phyloP scores from a whole-genome alignment of 352 stramenopile genomes.

The Phytophthora nicotianae region DNA sequence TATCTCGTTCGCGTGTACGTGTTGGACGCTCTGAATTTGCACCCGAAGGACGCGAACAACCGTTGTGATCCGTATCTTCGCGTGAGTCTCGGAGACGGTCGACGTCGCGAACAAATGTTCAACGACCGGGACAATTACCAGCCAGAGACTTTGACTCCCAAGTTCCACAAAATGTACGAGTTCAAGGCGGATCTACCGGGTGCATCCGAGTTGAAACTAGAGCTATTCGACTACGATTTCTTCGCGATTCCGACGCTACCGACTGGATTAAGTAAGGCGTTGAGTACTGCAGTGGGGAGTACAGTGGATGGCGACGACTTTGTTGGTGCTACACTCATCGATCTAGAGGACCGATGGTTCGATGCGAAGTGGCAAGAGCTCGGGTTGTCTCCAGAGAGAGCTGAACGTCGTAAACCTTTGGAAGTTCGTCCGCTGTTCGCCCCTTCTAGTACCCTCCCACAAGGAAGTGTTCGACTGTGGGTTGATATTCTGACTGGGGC shows the following conservation, averaged over 20 bases:
- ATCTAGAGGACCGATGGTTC: constrained; percentile 95
- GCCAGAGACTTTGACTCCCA: constrained; percentile 71
- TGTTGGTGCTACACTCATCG: constrained; percentile 91
- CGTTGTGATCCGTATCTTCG: constrained; percentile 88
- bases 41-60: constrained; percentile 84
- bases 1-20: constrained; percentile 91
- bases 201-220: constrained; percentile 67
- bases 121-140: constrained; percentile 85
- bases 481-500: constrained; percentile 87
- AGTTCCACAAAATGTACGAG: constrained; percentile 93
- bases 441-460: constrained; percentile 71
- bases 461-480: constrained; percentile 83
- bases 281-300: constrained; percentile 50
- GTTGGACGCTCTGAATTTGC: constrained; percentile 79
- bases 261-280: constrained; percentile 53
- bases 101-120: constrained; percentile 68
- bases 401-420: constrained; percentile 60
- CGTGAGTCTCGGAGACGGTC: constrained; percentile 78
- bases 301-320: constrained; percentile 84
- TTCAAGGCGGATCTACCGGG: constrained; percentile 90
- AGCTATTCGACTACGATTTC: constrained; percentile 78
- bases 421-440: constrained; percentile 70
- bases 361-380: constrained; percentile 84
- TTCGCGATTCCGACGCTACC: constrained; percentile 66
- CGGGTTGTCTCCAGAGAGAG: constrained; percentile 36